phyloP scores from a whole-genome alignment of 2,329 filamentous ascomycete species.

The Penicillium janthinellum region DNA sequence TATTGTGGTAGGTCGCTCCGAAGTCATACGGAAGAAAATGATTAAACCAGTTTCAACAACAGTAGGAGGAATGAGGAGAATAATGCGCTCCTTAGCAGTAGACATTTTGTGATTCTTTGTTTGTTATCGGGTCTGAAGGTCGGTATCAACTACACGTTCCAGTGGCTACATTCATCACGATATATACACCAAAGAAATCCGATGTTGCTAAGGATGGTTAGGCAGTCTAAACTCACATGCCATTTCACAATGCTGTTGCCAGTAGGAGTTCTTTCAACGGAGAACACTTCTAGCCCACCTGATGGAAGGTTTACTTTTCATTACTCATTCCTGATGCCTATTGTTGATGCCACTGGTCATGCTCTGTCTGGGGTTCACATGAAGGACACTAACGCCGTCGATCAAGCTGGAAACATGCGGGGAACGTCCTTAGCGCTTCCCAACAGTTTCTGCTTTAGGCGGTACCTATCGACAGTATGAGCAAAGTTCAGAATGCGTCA shows the following conservation, averaged over 20 bases:
- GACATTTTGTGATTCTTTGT: conserved; percentile 6
- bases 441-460: conserved; percentile 4
- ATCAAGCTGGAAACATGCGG: conserved; percentile 10
- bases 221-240: not conserved
- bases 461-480: too few relatives aligned
- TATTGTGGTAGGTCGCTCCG: conserved; percentile 15
- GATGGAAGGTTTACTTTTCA: not conserved
- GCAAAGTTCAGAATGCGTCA: conserved; percentile 1
- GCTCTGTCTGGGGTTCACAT: conserved; percentile 7
- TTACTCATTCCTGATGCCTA: not conserved
- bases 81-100: conserved; percentile 8
- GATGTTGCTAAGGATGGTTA: not conserved
- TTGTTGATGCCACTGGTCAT: not conserved
- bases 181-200: not conserved
- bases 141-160: not conserved
- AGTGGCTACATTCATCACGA: not conserved
- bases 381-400: conserved; percentile 4
- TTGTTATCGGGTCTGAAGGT: not conserved
- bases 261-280: not conserved
- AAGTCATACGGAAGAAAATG: conserved; percentile 3
- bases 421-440: conserved; percentile 11
- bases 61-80: conserved; percentile 6
- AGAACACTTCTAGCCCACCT: not conserved
- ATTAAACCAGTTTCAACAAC: conserved; percentile 11
- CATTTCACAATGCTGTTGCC: not conserved